Conservation (phyloP, 768 basidiomycete species). For the Russula sp. region DNA sequence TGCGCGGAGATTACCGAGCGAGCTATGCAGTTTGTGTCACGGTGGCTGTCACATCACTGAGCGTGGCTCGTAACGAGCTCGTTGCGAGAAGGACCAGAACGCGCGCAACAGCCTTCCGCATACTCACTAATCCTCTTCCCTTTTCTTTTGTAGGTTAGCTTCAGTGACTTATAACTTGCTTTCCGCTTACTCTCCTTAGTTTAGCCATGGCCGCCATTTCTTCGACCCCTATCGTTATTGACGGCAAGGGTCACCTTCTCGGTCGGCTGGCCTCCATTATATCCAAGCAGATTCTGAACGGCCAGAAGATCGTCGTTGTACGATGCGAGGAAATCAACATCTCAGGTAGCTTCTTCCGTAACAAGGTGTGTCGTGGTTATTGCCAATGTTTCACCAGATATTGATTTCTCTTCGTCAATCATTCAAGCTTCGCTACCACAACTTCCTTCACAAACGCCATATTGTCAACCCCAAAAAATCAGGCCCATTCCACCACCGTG, state of each 20-base stretch:
- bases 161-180: conserved; percentile 16
- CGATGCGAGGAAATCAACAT: conserved; percentile 99
- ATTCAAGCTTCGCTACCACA: conserved; percentile 92
- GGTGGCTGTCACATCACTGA: conserved; percentile 44
- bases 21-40: conserved; percentile 50
- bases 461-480: conserved; percentile 99
- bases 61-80: background rate
- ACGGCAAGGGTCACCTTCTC: conserved; percentile 99
- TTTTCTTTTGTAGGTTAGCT: conserved; percentile 34
- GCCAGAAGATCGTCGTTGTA: conserved; percentile 99
- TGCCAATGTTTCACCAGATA: conserved; percentile 17
- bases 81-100: conserved; percentile 5
- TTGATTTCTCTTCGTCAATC: background rate
- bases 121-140: conserved; percentile 25
- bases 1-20: conserved; percentile 39
- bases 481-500: conserved; percentile 98
- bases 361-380: conserved; percentile 71
- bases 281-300: conserved; percentile 94
- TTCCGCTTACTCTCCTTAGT: conserved; percentile 36
- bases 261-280: conserved; percentile 99
- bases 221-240: conserved; percentile 96
- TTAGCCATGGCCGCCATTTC: conserved; percentile 89
- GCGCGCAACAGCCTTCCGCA: conserved; percentile 28
- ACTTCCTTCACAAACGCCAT: conserved; percentile 99
- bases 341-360: conserved; percentile 99